These are phyloP conservation scores for Blepharisma stoltei DNA, from an alignment of 73 alveolate genomes.

Conservation along the genomic window DNA sequence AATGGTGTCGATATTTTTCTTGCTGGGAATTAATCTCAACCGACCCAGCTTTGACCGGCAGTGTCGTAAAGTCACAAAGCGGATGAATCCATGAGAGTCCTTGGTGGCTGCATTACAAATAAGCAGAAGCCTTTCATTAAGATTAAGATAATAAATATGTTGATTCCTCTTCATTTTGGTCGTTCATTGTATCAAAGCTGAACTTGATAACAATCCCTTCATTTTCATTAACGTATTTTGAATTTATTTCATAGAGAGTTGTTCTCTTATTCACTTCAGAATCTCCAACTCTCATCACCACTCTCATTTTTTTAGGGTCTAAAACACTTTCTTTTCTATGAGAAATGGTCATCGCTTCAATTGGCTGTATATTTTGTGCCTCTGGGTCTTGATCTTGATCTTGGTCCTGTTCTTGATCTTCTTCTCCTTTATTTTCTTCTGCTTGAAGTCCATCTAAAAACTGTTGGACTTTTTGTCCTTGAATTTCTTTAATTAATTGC, in stretches of 20 bases:
- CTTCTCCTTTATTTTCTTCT: constrained; percentile 32
- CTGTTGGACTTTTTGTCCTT: constrained; percentile 13
- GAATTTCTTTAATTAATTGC: background rate
- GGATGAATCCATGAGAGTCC: too few species aligned
- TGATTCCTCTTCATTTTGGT: background rate
- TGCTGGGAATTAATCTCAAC: too few species aligned
- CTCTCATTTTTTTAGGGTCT: background rate
- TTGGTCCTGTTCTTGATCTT: constrained; percentile 26
- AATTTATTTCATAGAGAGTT: background rate
- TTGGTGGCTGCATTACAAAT: too few species aligned
- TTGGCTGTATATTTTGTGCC: constrained; percentile 1
- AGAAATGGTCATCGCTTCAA: background rate
- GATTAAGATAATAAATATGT: background rate
- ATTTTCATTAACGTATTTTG: background rate
- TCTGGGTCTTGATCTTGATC: constrained; percentile 26
- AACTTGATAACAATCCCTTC: background rate
- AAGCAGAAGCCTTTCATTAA: too few species aligned
- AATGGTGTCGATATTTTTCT: too few species aligned
- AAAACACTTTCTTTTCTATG: constrained; percentile 7
- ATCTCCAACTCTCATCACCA: background rate
- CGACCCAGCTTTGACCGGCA: too few species aligned
- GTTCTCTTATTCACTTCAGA: background rate
- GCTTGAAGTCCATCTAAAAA: constrained; percentile 27
- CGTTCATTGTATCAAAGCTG: background rate
- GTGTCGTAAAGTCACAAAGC: too few species aligned